Conservation (phyloP, 140 eudicot genomes). For the Anethum foeniculum region DNA sequence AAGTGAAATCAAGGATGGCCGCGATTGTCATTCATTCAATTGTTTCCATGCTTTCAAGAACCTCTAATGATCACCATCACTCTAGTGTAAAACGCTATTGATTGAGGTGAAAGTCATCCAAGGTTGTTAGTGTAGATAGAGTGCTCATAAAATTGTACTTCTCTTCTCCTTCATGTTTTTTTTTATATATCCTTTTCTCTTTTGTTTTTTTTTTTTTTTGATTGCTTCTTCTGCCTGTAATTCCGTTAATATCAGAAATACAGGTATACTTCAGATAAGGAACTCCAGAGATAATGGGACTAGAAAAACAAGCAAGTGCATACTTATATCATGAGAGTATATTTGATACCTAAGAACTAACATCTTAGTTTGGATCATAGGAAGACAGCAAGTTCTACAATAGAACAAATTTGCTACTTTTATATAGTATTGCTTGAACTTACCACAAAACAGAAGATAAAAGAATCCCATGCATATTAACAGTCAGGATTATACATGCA, state of each 20-base stretch:
- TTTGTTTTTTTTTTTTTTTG: background rate
- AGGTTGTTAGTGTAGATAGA: background rate
- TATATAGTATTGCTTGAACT: no score
- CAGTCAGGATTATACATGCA: background rate
- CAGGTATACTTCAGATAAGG: background rate
- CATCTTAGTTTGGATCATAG: background rate
- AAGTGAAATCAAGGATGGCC: slow-evolving; percentile 43
- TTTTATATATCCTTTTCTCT: background rate
- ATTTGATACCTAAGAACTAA: background rate
- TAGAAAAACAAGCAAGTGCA: slow-evolving; percentile 1
- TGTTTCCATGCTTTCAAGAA: slow-evolving; percentile 31
- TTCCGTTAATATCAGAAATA: background rate
- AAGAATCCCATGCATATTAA: background rate
- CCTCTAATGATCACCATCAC: slow-evolving; percentile 18
- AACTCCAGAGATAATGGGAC: background rate
- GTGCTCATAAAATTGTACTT: background rate
- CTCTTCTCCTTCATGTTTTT: background rate
- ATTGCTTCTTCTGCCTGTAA: background rate
- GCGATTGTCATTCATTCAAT: slow-evolving; percentile 31
- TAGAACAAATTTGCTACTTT: background rate
- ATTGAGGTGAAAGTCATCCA: background rate
- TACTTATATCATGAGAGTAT: background rate
- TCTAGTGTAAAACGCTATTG: background rate
- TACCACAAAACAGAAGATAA: background rate
- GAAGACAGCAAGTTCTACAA: background rate